These are phyloP conservation scores for Boletus sp. DNA, from an alignment of 768 basidiomycete genomes.

Conservation along the genomic window DNA sequence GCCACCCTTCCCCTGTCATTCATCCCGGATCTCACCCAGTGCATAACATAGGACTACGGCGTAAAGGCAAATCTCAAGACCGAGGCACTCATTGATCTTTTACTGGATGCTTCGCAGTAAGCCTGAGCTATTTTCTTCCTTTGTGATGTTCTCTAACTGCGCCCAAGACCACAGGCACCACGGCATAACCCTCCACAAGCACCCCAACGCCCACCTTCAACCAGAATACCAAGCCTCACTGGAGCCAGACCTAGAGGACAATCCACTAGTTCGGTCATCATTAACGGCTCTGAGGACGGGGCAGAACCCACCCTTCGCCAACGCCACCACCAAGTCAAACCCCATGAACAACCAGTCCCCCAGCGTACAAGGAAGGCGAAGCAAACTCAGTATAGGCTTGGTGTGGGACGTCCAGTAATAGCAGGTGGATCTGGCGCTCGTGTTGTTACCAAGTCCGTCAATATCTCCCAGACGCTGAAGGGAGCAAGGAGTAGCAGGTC, in stretches of 20 bases:
- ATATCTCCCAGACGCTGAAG: slow-evolving; percentile 43
- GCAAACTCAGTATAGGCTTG: slow-evolving; percentile 64
- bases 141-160: slow-evolving; percentile 34
- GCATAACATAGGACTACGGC: slow-evolving; percentile 58
- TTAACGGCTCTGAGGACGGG: slow-evolving; percentile 46
- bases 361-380: slow-evolving; percentile 64
- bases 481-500: slow-evolving; percentile 49
- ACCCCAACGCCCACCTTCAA: slow-evolving; percentile 30
- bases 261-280: slow-evolving; percentile 35
- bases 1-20: slow-evolving; percentile 7
- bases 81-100: slow-evolving; percentile 71
- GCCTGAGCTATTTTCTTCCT: slow-evolving; percentile 35
- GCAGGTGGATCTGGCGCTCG: slow-evolving; percentile 69
- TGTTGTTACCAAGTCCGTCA: slow-evolving; percentile 56
- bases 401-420: slow-evolving; percentile 64
- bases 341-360: slow-evolving; percentile 20
- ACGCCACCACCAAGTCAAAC: slow-evolving; percentile 12
- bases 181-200: slow-evolving; percentile 19
- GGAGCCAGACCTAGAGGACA: slow-evolving; percentile 27
- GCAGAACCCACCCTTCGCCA: slow-evolving; percentile 26
- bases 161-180: slow-evolving; percentile 24
- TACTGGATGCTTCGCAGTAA: slow-evolving; percentile 51
- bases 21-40: slow-evolving; percentile 13
- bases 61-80: slow-evolving; percentile 82
- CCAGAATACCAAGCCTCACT: slow-evolving; percentile 31